Evolutionary conservation across 2,329 filamentous ascomycete species (phyloP), one percentile per base, ranked within the genome.

Genomic region (Furcasterigmium sp.): DNA sequence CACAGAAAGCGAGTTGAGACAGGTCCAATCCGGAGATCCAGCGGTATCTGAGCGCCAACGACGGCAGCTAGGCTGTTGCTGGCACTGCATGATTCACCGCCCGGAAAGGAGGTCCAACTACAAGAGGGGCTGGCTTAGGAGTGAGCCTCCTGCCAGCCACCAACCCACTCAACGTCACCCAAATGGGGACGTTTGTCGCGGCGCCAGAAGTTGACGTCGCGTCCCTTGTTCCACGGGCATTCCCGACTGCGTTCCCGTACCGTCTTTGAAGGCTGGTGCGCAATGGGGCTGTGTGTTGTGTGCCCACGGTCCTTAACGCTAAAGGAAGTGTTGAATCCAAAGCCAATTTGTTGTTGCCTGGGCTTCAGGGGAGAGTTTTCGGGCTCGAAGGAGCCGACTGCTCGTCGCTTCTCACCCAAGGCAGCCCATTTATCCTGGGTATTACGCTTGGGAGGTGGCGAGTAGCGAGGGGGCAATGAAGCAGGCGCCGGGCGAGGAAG

Each of bases 131-230:
- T 52, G 32, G 32, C 32, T 18, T 17, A 64, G 54, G 63, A 70
- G 51, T 66, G 62, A 58, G 64, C 65, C 54, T 82, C 82, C 65
- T 87, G 82, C 82, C 87, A 94, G 70, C 87, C 88, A 74, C 90
- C 90, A 82, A 95, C 88, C 84, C 91, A 95, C 80, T 95, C 90
- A 73, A 91, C 70, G 60, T 91, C 86, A 60, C 83, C 84, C 63
- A 87, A 78, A 69, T 85, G 84, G 59, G 74, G 65, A 54, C 76
- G 76, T 58, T 69, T 72, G 50, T 85, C 82, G 58, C 78, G 72
- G 58, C 77, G 76, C 76, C 77, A 80, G 51, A 67, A 64, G 49
- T 76, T 77, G 70, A 70, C 74, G 64, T 81, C 77, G 68, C 76
- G 73, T 51, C 72, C 72, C 59, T 75, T 77, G 51, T 65, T 73